phyloP scores from a whole-genome alignment of 176 grass and related monocot species.

The Aegilops tauschii region DNA sequence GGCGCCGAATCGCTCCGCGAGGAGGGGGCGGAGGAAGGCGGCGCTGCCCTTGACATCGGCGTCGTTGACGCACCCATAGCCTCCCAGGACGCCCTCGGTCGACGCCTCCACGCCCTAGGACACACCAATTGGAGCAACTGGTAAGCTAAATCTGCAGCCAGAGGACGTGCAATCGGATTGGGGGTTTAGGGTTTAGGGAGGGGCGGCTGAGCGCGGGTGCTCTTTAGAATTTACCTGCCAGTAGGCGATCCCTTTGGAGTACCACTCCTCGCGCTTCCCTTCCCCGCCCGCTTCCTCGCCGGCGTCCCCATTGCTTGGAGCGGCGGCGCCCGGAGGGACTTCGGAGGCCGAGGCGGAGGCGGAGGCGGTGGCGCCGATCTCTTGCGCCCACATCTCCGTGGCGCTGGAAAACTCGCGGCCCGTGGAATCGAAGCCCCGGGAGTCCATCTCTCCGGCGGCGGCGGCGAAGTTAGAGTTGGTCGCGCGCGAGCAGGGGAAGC shows the following conservation, averaged over 20 bases:
- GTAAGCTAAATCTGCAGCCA: slow-evolving; percentile 10
- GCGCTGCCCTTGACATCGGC: slow-evolving; percentile 86
- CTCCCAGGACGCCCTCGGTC: slow-evolving; percentile 87
- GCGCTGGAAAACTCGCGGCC: slow-evolving; percentile 77
- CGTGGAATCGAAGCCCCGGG: slow-evolving; percentile 63
- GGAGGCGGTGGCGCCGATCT: slow-evolving; percentile 45
- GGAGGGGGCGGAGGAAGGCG: slow-evolving; percentile 74
- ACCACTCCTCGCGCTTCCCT: slow-evolving; percentile 71
- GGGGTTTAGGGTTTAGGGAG: slow-evolving; percentile 30
- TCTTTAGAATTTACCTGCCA: slow-evolving; percentile 87
- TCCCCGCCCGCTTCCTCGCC: slow-evolving; percentile 22
- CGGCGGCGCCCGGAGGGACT: not conserved
- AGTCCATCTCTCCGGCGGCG: slow-evolving; percentile 58
- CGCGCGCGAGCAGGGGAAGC: not conserved
- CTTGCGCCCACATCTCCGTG: slow-evolving; percentile 85
- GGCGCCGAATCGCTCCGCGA: slow-evolving; percentile 57
- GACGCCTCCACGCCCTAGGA: slow-evolving; percentile 85
- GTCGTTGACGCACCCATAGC: slow-evolving; percentile 87
- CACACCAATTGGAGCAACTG: slow-evolving; percentile 20
- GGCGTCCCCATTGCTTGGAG: not conserved
- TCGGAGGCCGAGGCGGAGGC: slow-evolving; percentile 17
- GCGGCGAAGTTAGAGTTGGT: slow-evolving; percentile 1
- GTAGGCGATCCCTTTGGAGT: slow-evolving; percentile 92
- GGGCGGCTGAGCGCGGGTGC: not conserved
- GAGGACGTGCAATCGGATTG: not conserved